phyloP scores from a whole-genome alignment of 352 stramenopile genomes.

The Phytophthora podocarpi region DNA sequence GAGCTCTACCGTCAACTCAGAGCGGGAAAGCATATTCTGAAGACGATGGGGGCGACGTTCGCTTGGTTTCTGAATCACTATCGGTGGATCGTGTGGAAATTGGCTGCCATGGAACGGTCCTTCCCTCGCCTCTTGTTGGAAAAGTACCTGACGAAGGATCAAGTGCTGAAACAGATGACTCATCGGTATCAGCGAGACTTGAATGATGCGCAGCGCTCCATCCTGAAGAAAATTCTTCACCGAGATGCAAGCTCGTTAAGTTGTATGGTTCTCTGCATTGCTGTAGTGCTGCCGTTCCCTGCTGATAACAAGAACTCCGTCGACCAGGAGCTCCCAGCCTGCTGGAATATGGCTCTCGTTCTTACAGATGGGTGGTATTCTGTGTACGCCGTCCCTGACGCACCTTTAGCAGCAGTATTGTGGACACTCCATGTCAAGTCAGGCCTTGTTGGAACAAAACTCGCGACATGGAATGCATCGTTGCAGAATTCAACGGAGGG shows the following conservation, averaged over 20 bases:
- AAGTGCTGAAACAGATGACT: conserved; percentile 62
- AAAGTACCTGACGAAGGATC: conserved; percentile 63
- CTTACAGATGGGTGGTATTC: conserved; percentile 81
- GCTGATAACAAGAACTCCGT: conserved; percentile 24
- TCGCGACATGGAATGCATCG: conserved; percentile 69
- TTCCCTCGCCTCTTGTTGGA: conserved; percentile 55
- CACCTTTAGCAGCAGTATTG: conserved; percentile 39
- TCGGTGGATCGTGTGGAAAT: conserved; percentile 77
- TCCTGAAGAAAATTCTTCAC: conserved; percentile 74
- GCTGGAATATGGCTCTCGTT: conserved; percentile 66
- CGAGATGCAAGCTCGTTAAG: conserved; percentile 66
- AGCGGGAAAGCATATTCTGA: conserved; percentile 29
- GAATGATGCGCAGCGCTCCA: conserved; percentile 49
- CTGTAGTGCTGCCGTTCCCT: conserved; percentile 53
- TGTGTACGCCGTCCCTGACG: conserved; percentile 63
- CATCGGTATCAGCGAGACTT: conserved; percentile 63
- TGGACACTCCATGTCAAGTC: conserved; percentile 51
- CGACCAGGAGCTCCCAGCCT: conserved; percentile 48
- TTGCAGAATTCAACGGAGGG: conserved; percentile 70
- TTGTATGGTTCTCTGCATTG: conserved; percentile 72
- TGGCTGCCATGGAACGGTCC: conserved; percentile 56
- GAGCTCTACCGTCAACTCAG: conserved; percentile 51
- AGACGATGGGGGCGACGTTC: conserved; percentile 41
- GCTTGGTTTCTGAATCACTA: conserved; percentile 80
- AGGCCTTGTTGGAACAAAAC: conserved; percentile 60